Evolutionary conservation across 306 rosid genomes (phyloP).

Genomic region (Bauhinia variegata): DNA sequence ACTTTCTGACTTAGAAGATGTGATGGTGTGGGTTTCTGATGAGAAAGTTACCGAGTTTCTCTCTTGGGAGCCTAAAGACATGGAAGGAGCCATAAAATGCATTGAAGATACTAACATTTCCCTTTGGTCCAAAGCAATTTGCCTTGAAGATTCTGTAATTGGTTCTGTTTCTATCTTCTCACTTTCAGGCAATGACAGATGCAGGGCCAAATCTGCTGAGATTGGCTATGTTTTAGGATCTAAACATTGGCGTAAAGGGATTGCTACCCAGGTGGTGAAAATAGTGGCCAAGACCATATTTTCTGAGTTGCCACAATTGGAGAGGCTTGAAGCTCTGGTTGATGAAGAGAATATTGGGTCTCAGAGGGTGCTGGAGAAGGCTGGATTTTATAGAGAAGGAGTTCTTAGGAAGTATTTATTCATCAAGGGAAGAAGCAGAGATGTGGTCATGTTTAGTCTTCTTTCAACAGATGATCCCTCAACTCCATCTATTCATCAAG

Average conservation of each 20-base stretch:
- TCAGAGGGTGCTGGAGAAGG: conserved; percentile 51
- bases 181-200: conserved; percentile 27
- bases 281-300: conserved; percentile 46
- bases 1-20: too few relatives aligned
- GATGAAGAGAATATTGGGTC: conserved; percentile 54
- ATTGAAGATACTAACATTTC: conserved; percentile 29
- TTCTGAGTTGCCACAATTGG: conserved; percentile 48
- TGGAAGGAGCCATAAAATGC: too few relatives aligned
- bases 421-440: conserved; percentile 43
- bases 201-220: conserved; percentile 41
- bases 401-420: conserved; percentile 42
- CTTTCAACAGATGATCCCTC: conserved; percentile 8
- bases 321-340: conserved; percentile 55
- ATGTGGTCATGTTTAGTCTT: conserved; percentile 44
- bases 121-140: conserved; percentile 49
- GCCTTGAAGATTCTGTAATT: conserved; percentile 41
- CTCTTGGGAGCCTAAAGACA: too few relatives aligned
- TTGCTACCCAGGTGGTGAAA: conserved; percentile 50
- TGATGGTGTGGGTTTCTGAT: too few relatives aligned
- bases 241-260: conserved; percentile 55
- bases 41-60: background rate
- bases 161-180: conserved; percentile 43
- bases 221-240: conserved; percentile 54
- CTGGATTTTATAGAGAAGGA: conserved; percentile 57
- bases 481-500: too few relatives aligned